Conservation (phyloP, 1,139 yeast species). For the Saccharomyces pastorianus region DNA sequence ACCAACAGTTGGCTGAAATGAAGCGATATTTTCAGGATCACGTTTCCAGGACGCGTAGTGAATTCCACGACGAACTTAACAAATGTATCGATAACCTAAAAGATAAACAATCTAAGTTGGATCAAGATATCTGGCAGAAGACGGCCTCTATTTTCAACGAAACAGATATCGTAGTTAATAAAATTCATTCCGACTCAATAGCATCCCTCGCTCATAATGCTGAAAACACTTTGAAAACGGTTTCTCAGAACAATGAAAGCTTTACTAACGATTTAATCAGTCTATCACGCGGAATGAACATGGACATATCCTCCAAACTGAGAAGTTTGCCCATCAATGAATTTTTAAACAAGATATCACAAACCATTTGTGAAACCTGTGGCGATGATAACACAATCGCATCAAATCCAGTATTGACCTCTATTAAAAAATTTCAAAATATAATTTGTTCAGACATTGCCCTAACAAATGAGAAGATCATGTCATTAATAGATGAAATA, state of each 20-base stretch:
- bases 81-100: conserved; percentile 3
- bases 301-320: background rate
- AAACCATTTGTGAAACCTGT: background rate
- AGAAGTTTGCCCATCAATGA: background rate
- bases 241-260: background rate
- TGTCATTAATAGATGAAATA: background rate
- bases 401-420: background rate
- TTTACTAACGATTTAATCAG: background rate
- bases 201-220: background rate
- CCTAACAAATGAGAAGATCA: background rate
- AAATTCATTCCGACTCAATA: background rate
- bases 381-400: background rate
- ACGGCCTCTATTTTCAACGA: conserved; percentile 3
- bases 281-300: background rate
- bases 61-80: background rate
- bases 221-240: background rate
- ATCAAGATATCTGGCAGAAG: conserved; percentile 3
- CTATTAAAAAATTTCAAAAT: background rate
- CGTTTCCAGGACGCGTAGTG: background rate
- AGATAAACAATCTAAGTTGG: conserved; percentile 5
- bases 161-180: background rate
- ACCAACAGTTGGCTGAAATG: background rate
- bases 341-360: background rate
- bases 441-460: background rate
- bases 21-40: background rate